phyloP scores from a whole-genome alignment of 805 yeast species.

The Isabelozyma rhagii region DNA sequence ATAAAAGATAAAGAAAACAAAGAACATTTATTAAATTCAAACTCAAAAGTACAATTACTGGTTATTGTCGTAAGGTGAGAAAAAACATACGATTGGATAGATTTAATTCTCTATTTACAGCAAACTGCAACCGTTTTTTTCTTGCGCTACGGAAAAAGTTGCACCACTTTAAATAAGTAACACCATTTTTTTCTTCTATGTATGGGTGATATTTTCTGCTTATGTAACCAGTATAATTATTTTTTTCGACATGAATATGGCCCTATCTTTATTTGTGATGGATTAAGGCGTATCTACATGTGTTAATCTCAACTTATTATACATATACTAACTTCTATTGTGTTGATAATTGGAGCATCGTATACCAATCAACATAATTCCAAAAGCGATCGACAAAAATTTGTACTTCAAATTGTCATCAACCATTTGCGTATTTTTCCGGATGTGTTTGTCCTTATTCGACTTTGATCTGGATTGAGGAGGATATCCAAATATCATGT shows the following conservation, averaged over 20 bases:
- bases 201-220: neutral
- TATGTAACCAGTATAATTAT: neutral
- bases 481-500: slow-evolving; percentile 25
- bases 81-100: neutral
- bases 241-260: no score
- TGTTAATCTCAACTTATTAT: neutral
- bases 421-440: slow-evolving; percentile 20
- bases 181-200: neutral
- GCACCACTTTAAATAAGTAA: neutral
- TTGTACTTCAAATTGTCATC: slow-evolving; percentile 42
- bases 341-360: slow-evolving; percentile 27
- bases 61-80: neutral
- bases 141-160: neutral
- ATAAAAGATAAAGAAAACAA: neutral
- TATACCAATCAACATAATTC: slow-evolving; percentile 38
- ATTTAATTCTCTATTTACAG: neutral
- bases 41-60: neutral
- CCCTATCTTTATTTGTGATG: no score
- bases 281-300: neutral
- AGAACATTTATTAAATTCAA: no score
- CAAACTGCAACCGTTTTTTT: neutral
- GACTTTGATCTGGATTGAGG: neutral
- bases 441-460: slow-evolving; percentile 3
- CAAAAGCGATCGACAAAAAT: slow-evolving; percentile 40
- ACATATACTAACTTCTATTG: neutral